Evolutionary conservation across 768 basidiomycete genomes (phyloP).

Genomic region (Rhizopogon vinicolor): DNA sequence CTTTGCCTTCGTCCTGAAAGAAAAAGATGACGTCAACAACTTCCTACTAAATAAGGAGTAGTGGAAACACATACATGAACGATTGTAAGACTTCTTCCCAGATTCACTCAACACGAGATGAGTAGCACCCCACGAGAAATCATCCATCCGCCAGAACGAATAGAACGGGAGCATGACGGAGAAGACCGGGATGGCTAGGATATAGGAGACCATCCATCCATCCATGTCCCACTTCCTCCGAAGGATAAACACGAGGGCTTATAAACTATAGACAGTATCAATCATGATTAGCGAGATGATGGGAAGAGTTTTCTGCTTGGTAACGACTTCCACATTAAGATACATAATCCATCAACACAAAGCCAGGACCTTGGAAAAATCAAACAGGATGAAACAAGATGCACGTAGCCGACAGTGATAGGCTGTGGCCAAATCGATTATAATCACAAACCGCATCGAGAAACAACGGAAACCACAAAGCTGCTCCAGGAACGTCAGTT

Average conservation of each 20-base stretch:
- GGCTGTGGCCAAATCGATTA: slow-evolving; percentile 90
- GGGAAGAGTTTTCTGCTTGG: slow-evolving; percentile 63
- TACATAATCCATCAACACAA: slow-evolving; percentile 64
- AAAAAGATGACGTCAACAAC: no score
- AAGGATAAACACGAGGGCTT: slow-evolving; percentile 92
- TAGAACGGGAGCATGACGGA: no score
- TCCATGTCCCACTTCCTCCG: no score
- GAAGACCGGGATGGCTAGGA: no score
- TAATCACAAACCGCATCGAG: slow-evolving; percentile 97
- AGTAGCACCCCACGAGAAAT: no score
- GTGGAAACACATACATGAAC: no score
- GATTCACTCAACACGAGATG: no score
- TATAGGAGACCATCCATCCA: no score
- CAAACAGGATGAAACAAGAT: slow-evolving; percentile 24
- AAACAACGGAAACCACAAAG: slow-evolving; percentile 98
- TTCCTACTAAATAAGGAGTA: no score
- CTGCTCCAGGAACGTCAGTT: slow-evolving; percentile 86
- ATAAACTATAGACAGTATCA: slow-evolving; percentile 90
- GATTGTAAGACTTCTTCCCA: no score
- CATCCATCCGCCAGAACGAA: no score
- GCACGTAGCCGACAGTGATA: slow-evolving; percentile 84
- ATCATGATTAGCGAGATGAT: slow-evolving; percentile 87
- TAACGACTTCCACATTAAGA: slow-evolving; percentile 77
- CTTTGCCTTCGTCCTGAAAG: no score
- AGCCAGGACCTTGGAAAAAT: background rate